Conservation (phyloP, 352 stramenopile genomes). For the Elongisporangium senticosum region DNA sequence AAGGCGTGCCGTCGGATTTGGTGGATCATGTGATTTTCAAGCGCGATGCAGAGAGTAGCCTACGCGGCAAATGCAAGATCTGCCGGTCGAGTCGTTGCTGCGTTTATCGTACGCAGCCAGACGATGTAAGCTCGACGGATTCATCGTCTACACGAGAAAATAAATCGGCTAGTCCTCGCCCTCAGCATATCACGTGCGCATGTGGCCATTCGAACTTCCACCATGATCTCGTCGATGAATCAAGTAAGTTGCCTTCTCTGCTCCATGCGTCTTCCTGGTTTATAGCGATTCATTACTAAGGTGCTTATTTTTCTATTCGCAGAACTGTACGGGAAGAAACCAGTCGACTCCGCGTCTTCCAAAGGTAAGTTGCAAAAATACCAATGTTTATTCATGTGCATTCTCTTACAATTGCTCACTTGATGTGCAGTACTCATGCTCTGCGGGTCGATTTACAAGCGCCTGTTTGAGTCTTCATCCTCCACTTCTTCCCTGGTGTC, state of each 20-base stretch:
- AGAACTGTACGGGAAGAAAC: slow-evolving; percentile 69
- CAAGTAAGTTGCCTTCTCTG: slow-evolving; percentile 32
- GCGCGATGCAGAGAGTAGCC: slow-evolving; percentile 47
- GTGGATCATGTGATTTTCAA: slow-evolving; percentile 79
- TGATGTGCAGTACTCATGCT: slow-evolving; percentile 51
- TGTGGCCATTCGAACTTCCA: slow-evolving; percentile 73
- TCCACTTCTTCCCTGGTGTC: slow-evolving; percentile 37
- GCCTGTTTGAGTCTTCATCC: slow-evolving; percentile 55
- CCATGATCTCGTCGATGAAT: slow-evolving; percentile 73
- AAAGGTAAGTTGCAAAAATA: slow-evolving; percentile 28
- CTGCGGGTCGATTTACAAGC: slow-evolving; percentile 66
- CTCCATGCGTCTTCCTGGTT: background rate
- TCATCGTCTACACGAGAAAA: slow-evolving; percentile 11
- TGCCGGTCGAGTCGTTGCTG: slow-evolving; percentile 65
- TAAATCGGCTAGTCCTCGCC: slow-evolving; percentile 17
- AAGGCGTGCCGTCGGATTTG: slow-evolving; percentile 63
- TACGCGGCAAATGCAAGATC: slow-evolving; percentile 73
- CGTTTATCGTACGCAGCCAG: slow-evolving; percentile 53
- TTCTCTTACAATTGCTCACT: slow-evolving; percentile 1
- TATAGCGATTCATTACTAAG: slow-evolving; percentile 5
- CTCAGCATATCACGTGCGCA: slow-evolving; percentile 38
- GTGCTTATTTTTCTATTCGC: slow-evolving; percentile 1
- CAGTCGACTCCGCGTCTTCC: slow-evolving; percentile 45
- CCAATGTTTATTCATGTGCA: background rate
- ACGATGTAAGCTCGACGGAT: slow-evolving; percentile 11